Base-by-base conservation (phyloP, 768 basidiomycete genomes). In the Calocybe cyanea region DNA sequence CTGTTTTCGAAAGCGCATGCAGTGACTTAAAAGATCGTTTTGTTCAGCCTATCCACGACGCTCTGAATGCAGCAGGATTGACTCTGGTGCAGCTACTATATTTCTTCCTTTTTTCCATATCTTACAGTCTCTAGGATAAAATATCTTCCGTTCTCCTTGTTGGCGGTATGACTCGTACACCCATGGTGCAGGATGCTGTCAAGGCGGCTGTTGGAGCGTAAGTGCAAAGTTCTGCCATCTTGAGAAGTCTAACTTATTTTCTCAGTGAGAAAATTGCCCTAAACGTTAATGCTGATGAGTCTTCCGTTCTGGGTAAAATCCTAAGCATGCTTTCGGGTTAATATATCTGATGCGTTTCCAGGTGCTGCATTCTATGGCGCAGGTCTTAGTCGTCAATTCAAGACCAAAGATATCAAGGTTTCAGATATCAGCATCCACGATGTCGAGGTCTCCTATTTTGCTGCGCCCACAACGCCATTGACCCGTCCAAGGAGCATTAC, bases 211-310 rank as follows among this genome's bases (percentile, higher is more conserved):
- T 94, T 43, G 92, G 92, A 60, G 83, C 86, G 79, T 85, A 63
- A 50, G 86, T 76, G 21, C 38, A 38, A 6, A 20, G 7, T 38
- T 38, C 17, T 19, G 15, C 17, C 9, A 4, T 6, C 50, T 46
- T 41, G 15, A 5, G 37, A 21, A 7, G 34, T 38, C 38, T 32
- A 7, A 48, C 18, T 7, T 14, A 18, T 19, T 18, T 3, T 14
- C 19, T 13, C 41, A 87, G 83, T 38, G 79, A 84, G 42, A 91
- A 89, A 65, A 86, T 98, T 46, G 91, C 95, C 4, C 75, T 85
- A 59, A 98, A 97, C 55, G 90, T 99, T 50, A 98, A 99, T 62
- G 86, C 95, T 0, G 96, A 98, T 61, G 96, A 99, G 67, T 90
- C 92, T 0, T 89, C 87, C 19, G 95, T 97, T 15, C 78, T 99